Percentiles rank a stretch among this genome's conserved stretches.
phyloP scores from a whole-genome alignment of 2,329 filamentous ascomycete genomes.

The Beauveria caledonica region DNA sequence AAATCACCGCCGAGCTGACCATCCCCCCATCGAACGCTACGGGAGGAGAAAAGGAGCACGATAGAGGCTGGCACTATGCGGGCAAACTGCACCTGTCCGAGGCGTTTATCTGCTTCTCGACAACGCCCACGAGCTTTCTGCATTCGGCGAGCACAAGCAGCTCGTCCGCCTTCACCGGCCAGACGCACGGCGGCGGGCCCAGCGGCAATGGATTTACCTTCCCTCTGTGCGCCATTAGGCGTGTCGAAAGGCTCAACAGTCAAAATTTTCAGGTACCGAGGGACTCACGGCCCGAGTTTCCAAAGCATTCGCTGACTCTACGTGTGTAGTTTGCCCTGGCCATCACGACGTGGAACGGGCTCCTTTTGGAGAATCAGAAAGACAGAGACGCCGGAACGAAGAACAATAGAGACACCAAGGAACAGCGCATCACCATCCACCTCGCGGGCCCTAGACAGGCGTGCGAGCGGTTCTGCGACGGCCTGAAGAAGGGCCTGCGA shows the following conservation, averaged over 20 bases:
- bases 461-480: constrained; percentile 94
- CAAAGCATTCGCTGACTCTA: neutral
- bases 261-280: constrained; percentile 64
- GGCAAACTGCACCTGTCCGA: constrained; percentile 93
- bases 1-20: constrained; percentile 93
- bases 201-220: constrained; percentile 94
- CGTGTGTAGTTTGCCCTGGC: constrained; percentile 68
- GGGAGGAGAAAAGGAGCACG: constrained; percentile 62
- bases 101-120: constrained; percentile 93
- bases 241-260: constrained; percentile 88
- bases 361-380: constrained; percentile 49
- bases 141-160: constrained; percentile 70
- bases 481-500: constrained; percentile 80
- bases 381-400: constrained; percentile 34
- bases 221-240: constrained; percentile 80
- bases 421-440: constrained; percentile 86
- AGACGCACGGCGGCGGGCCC: constrained; percentile 86
- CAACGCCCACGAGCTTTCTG: constrained; percentile 79
- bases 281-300: neutral
- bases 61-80: constrained; percentile 77
- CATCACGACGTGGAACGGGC: constrained; percentile 88
- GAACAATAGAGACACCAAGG: constrained; percentile 38
- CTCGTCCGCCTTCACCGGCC: constrained; percentile 79
- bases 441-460: constrained; percentile 80
- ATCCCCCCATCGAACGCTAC: constrained; percentile 66